A percentile compares a stretch with the other conserved stretches of the same genome.
Conservation (phyloP, 306 rosid species). For the Quercus agrifolia region DNA sequence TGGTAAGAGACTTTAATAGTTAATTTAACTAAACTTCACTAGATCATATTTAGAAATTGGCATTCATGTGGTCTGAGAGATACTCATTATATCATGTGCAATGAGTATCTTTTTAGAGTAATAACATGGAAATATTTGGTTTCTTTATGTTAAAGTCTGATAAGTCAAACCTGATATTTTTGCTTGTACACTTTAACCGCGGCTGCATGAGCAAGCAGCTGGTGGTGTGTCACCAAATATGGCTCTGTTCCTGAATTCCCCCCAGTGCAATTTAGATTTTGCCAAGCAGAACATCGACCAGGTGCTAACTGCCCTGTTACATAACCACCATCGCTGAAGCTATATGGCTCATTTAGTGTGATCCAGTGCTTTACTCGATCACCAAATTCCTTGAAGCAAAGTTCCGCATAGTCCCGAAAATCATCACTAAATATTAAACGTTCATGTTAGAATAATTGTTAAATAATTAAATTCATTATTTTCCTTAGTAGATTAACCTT, state of each 20-base stretch:
- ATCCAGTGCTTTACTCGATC: conserved; percentile 71
- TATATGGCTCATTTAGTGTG: conserved; percentile 63
- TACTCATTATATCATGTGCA: background rate
- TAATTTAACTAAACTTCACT: no score
- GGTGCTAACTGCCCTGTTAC: conserved; percentile 51
- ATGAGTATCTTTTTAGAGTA: background rate
- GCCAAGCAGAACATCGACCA: conserved; percentile 61
- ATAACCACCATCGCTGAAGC: conserved; percentile 38
- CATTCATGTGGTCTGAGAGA: background rate
- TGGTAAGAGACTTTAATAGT: no score
- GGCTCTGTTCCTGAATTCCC: conserved; percentile 73
- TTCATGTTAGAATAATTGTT: no score
- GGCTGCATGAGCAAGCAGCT: conserved; percentile 62
- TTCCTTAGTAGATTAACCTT: no score
- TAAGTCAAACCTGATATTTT: conserved; percentile 48
- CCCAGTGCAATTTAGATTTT: conserved; percentile 42
- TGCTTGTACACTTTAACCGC: conserved; percentile 43
- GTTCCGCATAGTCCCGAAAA: conserved; percentile 52
- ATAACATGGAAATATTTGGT: background rate
- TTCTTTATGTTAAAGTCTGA: no score
- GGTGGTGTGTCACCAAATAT: conserved; percentile 54
- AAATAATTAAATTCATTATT: no score
- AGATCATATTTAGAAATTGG: background rate
- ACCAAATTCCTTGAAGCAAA: conserved; percentile 66
- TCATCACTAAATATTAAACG: conserved; percentile 24